Conservation (phyloP, 768 basidiomycete species). For the Suillus clintonianus region DNA sequence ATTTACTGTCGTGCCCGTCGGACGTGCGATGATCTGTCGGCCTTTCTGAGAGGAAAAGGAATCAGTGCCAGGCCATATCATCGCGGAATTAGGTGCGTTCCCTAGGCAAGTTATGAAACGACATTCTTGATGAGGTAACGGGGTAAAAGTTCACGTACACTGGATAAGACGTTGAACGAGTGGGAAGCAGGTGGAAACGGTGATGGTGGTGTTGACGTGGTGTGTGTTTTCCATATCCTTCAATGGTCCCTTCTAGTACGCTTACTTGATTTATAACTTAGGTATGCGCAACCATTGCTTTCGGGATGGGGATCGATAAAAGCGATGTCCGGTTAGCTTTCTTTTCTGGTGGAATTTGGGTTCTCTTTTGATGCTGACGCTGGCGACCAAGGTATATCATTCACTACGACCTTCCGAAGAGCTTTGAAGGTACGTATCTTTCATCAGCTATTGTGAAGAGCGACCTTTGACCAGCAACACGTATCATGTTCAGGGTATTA, state of each 20-base stretch:
- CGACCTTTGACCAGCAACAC: not conserved
- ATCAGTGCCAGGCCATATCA: slow-evolving; percentile 75
- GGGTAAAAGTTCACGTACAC: slow-evolving; percentile 40
- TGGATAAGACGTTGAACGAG: slow-evolving; percentile 57
- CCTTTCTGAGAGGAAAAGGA: slow-evolving; percentile 65
- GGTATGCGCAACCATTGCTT: slow-evolving; percentile 82
- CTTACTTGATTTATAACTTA: slow-evolving; percentile 21
- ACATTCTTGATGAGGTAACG: not conserved
- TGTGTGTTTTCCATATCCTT: slow-evolving; percentile 30
- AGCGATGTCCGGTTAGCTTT: slow-evolving; percentile 61
- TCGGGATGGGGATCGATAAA: slow-evolving; percentile 88
- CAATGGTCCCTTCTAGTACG: too few relatives aligned
- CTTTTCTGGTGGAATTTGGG: not conserved
- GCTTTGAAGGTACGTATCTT: slow-evolving; percentile 65
- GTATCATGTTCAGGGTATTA: slow-evolving; percentile 62
- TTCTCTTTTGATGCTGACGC: slow-evolving; percentile 13
- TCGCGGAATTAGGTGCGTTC: slow-evolving; percentile 58
- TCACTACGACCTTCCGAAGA: slow-evolving; percentile 81
- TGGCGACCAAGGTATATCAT: slow-evolving; percentile 59
- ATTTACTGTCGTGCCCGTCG: slow-evolving; percentile 73
- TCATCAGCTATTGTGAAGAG: not conserved
- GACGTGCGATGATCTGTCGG: slow-evolving; percentile 68
- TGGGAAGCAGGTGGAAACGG: slow-evolving; percentile 60
- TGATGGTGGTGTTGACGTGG: slow-evolving; percentile 61
- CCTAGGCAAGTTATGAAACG: not conserved